Percentiles rank a stretch among this genome's conserved stretches.
Conservation (phyloP, 371 early-diverging fungal genomes). For the Parasitella parasitica region DNA sequence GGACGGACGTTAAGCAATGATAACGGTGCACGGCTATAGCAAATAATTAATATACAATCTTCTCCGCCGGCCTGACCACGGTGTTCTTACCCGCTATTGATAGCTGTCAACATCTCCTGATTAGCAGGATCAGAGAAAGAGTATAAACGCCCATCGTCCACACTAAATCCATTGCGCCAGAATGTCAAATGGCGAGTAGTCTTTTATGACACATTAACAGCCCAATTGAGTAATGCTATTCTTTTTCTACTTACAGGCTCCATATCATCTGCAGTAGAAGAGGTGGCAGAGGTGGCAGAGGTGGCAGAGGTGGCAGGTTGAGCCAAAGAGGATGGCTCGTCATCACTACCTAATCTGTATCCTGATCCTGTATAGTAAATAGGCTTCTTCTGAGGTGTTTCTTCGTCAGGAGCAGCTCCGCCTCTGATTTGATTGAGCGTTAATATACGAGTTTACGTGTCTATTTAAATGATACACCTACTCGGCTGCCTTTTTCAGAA, state of each 20-base stretch:
- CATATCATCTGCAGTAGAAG: constrained; percentile 14
- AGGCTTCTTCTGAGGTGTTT: constrained; percentile 41
- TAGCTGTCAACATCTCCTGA: constrained; percentile 77
- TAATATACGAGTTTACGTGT: neutral
- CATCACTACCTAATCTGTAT: constrained; percentile 68
- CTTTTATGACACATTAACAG: constrained; percentile 35
- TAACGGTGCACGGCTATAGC: constrained; percentile 74
- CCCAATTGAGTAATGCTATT: neutral
- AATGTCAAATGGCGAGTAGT: constrained; percentile 79
- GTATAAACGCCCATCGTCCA: constrained; percentile 91
- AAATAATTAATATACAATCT: neutral
- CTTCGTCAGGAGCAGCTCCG: constrained; percentile 52
- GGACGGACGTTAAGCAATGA: constrained; percentile 85
- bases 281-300: constrained; percentile 4
- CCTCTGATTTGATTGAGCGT: constrained; percentile 17
- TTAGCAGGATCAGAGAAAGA: constrained; percentile 86
- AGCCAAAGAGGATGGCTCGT: constrained; percentile 49
- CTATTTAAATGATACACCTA: constrained; percentile 33
- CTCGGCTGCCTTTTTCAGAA: constrained; percentile 80
- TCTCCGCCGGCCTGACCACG: neutral
- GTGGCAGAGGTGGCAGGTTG: constrained; percentile 17
- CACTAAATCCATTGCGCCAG: constrained; percentile 94
- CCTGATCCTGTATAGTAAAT: constrained; percentile 66
- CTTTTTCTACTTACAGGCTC: constrained; percentile 35
- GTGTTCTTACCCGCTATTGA: constrained; percentile 78